Evolutionary conservation across 345 rosid genomes (phyloP), one percentile per base, ranked within the genome.

Genomic region (Arabidopsis suecica): DNA sequence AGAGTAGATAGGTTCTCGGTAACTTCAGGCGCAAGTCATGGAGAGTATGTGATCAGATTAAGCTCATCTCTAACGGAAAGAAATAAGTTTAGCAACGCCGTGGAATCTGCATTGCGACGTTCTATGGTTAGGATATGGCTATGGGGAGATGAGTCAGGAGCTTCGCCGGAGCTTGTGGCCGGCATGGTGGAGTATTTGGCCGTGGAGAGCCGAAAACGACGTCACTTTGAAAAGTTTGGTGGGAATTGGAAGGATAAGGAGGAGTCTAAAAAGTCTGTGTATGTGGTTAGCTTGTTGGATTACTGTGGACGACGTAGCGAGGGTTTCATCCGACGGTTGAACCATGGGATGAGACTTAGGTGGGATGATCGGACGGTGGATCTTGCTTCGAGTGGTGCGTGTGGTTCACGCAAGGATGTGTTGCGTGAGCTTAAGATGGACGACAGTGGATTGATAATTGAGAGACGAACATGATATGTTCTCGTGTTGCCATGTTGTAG

Each of bases 71-170:
- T 67, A 20, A 54, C 82, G 77, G 69, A 23, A 42, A 61, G 14
- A 28, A 44, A 18, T 3, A 72, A 76, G 16, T 53, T 63, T 37
- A 42, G 75, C 6, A 38, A 51, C 45, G 82, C 57, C 0, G 20
- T 87, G 13, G 58, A 4, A 5, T 73, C 81, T 0, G 78, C 82
- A 16, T 54, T 87, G 11, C 81, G 78, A 36, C 80, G 78, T 5
- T 86, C 80, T 65, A 82, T 85, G 85, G 87, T 86, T 5, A 72
- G 81, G 5, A 73, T 87, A 48, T 88, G 90, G 91, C 58, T 86
- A 6, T 82, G 86, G 87, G 82, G 79, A 53, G 72, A 82, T 12
- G 59, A 74, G 45, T 38, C 88, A 5, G 74, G 68, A 22, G 87
- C 85, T 60, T 82, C 92, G 34, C 42, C 78, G 56, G 61, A 79